Evolutionary conservation across 257 asterid genomes (phyloP), one percentile per base, ranked within the genome.

Genomic region (Gentiana straminea): DNA sequence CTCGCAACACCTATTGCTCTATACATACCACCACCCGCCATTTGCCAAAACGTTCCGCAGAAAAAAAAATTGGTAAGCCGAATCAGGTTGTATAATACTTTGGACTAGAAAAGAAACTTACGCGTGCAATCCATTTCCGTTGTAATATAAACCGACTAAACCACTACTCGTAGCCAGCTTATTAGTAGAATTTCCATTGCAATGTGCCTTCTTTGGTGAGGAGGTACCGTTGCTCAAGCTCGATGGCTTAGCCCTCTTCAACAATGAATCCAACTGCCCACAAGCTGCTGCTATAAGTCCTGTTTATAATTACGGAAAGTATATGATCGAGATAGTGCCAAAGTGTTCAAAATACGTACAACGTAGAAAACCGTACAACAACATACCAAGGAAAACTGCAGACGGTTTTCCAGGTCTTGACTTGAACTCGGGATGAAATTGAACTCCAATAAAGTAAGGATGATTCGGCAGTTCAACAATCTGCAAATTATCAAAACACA

Each of bases 341-440:
- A 3, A 15, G 8, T 48, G 51, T 15, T 48, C 3, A 6, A 7
- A 39, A 39, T 39, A 4, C 8, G 8, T 4, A 39, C 8, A 4
- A 1, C 0, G 45, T 39, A 39, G 45, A 39, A 4, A 39, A 39
- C 8, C 49, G 32, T 13, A 3, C 7, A 13, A 24, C 35, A 45
- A 50, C 33, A 38, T 72, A 76, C 82, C 82, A 59, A 76, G 52
- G 71, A 76, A 76, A 8, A 73, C 67, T 35, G 74, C 67, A 34
- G 79, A 76, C 63, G 82, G 82, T 34, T 62, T 72, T 58, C 74
- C 76, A 1, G 79, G 82, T 59, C 82, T 63, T 60, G 82, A 76
- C 72, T 76, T 72, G 43, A 69, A 76, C 43, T 76, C 82, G 0
- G 82, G 82, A 66, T 76, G 82, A 57, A 76, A 76, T 61, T 76